Evolutionary conservation across 2,329 filamentous ascomycete species (phyloP).

Genomic region (Aspergillus thermomutatus): DNA sequence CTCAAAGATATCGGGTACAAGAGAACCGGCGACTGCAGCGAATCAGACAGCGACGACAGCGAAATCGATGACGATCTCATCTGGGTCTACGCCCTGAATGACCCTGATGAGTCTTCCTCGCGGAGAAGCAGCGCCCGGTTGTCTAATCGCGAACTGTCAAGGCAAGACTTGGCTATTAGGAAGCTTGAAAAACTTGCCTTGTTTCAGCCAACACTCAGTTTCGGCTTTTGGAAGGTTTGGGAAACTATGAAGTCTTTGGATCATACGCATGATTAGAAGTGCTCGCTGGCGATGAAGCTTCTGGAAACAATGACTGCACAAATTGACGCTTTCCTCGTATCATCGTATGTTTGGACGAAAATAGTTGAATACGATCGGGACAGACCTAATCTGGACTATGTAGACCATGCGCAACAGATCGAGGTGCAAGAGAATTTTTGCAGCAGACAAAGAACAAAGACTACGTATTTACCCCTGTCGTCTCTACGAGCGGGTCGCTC

Average conservation of each 20-base stretch:
- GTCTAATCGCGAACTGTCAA: not conserved
- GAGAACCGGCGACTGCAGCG: not conserved
- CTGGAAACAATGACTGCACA: not conserved
- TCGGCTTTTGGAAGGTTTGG: slow-evolving; percentile 1
- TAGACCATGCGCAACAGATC: not conserved
- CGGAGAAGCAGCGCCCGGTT: not conserved
- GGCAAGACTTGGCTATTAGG: not conserved
- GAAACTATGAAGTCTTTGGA: not conserved
- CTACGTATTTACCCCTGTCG: too few species aligned
- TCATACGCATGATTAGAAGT: not conserved
- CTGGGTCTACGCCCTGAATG: slow-evolving; percentile 4
- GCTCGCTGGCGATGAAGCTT: not conserved
- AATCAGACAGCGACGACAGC: not conserved
- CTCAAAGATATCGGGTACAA: not conserved
- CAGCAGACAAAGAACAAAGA: too few species aligned
- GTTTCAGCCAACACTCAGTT: not conserved
- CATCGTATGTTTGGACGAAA: not conserved
- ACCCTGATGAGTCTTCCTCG: not conserved
- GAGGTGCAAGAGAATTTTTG: not conserved
- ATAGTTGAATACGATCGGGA: not conserved
- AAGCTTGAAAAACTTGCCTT: slow-evolving; percentile 1
- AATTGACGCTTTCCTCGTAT: not conserved
- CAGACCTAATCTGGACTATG: not conserved
- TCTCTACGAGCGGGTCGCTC: not conserved
- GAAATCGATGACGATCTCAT: slow-evolving; percentile 2